Percentiles rank a stretch among this genome's conserved stretches.
These are phyloP conservation scores for Erythrobasidium hasegawianum DNA, from an alignment of 1,284 basidiomycete species.

Conservation along the genomic window DNA sequence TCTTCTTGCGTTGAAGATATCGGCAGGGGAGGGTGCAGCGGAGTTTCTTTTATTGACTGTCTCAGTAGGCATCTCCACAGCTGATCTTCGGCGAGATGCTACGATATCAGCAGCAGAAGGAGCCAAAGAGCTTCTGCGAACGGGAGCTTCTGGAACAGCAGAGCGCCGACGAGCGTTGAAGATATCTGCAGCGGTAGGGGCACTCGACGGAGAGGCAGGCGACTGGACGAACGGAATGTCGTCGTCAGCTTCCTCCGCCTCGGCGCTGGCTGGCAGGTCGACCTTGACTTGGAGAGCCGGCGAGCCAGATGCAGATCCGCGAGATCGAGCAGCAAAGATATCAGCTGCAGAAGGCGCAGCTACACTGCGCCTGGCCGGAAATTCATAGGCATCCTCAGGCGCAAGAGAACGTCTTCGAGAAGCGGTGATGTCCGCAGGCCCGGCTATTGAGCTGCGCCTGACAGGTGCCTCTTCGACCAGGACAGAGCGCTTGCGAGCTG, in stretches of 20 bases:
- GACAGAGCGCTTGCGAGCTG: slow-evolving; percentile 21
- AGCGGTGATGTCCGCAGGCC: slow-evolving; percentile 22
- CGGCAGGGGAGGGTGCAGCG: slow-evolving; percentile 8
- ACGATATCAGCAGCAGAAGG: slow-evolving; percentile 8
- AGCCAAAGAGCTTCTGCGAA: background rate
- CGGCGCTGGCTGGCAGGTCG: background rate
- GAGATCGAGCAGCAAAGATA: background rate
- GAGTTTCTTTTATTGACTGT: slow-evolving; percentile 8
- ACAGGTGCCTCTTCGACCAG: background rate
- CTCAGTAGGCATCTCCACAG: background rate
- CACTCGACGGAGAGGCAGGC: background rate
- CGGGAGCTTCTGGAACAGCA: background rate
- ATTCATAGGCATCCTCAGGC: background rate
- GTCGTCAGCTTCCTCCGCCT: background rate
- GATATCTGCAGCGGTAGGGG: slow-evolving; percentile 14
- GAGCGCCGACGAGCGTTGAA: slow-evolving; percentile 16
- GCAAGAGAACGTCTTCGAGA: slow-evolving; percentile 17
- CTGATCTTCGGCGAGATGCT: background rate
- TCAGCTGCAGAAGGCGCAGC: background rate
- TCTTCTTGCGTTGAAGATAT: slow-evolving; percentile 7
- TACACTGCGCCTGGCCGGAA: background rate
- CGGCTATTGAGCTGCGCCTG: slow-evolving; percentile 25
- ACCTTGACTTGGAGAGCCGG: background rate
- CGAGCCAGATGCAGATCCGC: background rate
- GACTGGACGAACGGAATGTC: background rate